These are phyloP conservation scores for Lichtheimia ramosa DNA, from an alignment of 371 early-diverging fungal species.

Conservation along the genomic window DNA sequence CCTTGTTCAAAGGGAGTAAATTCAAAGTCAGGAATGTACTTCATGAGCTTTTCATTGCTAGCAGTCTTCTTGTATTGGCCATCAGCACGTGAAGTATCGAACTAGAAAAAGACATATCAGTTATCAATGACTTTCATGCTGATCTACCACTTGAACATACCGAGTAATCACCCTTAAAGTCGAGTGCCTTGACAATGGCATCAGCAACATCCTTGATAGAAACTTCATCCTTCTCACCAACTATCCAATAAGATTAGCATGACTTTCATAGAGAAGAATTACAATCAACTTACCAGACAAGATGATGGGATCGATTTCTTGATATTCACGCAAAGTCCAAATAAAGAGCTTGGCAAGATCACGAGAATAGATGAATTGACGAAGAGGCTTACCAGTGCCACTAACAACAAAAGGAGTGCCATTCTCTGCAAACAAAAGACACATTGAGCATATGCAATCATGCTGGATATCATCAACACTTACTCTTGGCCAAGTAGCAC, in stretches of 20 bases:
- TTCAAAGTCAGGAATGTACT: slow-evolving; percentile 75
- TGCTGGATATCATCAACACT: slow-evolving; percentile 14
- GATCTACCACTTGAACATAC: slow-evolving; percentile 18
- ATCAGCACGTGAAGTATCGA: slow-evolving; percentile 79
- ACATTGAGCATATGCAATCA: not conserved
- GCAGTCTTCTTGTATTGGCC: slow-evolving; percentile 91
- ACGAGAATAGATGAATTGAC: slow-evolving; percentile 86
- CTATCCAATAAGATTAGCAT: slow-evolving; percentile 27
- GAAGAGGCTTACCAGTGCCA: slow-evolving; percentile 82
- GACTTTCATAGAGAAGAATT: not conserved
- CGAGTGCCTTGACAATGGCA: slow-evolving; percentile 69
- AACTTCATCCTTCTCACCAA: slow-evolving; percentile 80
- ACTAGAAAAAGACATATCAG: slow-evolving; percentile 25
- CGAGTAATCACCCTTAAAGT: slow-evolving; percentile 64
- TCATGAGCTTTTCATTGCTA: slow-evolving; percentile 76
- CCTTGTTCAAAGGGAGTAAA: slow-evolving; percentile 81
- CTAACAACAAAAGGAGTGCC: slow-evolving; percentile 74
- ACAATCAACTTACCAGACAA: slow-evolving; percentile 63
- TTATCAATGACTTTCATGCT: not conserved
- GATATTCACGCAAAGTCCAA: slow-evolving; percentile 82
- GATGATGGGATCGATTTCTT: slow-evolving; percentile 81
- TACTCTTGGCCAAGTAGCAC: slow-evolving; percentile 79
- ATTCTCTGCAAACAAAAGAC: slow-evolving; percentile 47
- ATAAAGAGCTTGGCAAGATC: slow-evolving; percentile 85
- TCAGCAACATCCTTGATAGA: slow-evolving; percentile 83